Evolutionary conservation across 2,329 filamentous ascomycete species (phyloP).

Genomic region (Zymoseptoria pseudotritici): DNA sequence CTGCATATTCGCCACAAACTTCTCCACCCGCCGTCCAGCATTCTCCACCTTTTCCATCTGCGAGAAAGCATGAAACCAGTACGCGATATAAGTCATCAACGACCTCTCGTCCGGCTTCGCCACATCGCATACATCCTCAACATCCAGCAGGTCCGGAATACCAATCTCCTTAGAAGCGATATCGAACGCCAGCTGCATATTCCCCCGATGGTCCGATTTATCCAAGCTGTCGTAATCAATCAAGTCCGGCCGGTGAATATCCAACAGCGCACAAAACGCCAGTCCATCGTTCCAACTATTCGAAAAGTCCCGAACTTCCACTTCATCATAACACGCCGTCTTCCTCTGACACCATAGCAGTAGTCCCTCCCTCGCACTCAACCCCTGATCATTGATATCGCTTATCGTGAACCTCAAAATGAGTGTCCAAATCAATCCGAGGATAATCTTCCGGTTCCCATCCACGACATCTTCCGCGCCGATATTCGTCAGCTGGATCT

Average conservation of each 20-base stretch:
- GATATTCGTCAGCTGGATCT: conserved; percentile 98
- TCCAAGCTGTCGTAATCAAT: conserved; percentile 95
- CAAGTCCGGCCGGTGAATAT: conserved; percentile 93
- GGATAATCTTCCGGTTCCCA: conserved; percentile 93
- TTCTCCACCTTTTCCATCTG: conserved; percentile 99
- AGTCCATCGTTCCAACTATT: conserved; percentile 95
- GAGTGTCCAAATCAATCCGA: conserved; percentile 95
- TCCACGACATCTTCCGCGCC: conserved; percentile 97
- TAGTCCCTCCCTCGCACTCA: conserved; percentile 94
- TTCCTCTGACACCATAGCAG: conserved; percentile 97
- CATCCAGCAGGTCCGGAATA: conserved; percentile 89
- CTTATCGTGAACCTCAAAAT: conserved; percentile 98
- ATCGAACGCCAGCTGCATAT: conserved; percentile 97
- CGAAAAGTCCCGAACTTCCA: conserved; percentile 92
- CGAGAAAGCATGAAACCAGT: conserved; percentile 99
- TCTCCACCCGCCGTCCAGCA: conserved; percentile 89
- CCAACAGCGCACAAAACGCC: conserved; percentile 89
- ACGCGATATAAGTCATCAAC: conserved; percentile 99
- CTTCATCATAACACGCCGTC: conserved; percentile 95
- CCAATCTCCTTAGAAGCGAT: conserved; percentile 94
- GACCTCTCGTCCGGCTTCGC: conserved; percentile 91
- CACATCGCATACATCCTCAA: conserved; percentile 96
- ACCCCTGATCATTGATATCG: conserved; percentile 95
- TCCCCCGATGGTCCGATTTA: conserved; percentile 87
- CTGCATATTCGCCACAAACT: conserved; percentile 98